Conservation (phyloP, 306 rosid species). For the Ormosia semicastrata region DNA sequence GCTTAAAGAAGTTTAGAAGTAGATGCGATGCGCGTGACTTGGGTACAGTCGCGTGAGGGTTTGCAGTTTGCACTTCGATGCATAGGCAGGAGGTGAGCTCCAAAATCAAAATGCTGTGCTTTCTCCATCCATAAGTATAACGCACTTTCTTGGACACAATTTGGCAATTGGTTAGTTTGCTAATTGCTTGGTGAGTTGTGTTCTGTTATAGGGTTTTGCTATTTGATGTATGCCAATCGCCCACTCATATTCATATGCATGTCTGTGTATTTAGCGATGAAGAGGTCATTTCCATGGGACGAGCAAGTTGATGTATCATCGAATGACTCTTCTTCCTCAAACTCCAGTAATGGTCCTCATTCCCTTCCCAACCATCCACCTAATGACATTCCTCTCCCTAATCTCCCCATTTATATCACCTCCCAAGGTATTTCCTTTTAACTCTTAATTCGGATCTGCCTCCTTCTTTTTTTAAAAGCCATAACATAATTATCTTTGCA, state of each 20-base stretch:
- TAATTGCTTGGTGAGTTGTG: no score
- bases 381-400: not conserved
- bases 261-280: constrained; percentile 31
- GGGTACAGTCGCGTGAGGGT: no score
- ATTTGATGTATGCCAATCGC: not conserved
- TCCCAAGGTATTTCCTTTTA: constrained; percentile 48
- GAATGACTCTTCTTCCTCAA: constrained; percentile 56
- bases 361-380: constrained; percentile 23
- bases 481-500: not conserved
- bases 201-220: not conserved
- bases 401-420: constrained; percentile 19
- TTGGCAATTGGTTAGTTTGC: no score
- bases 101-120: no score
- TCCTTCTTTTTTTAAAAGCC: no score
- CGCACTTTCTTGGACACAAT: no score
- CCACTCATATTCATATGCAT: not conserved
- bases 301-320: constrained; percentile 47
- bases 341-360: constrained; percentile 21
- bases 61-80: no score
- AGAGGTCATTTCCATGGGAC: constrained; percentile 61
- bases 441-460: no score
- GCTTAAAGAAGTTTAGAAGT: no score
- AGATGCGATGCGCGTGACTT: no score
- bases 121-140: no score
- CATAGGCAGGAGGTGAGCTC: no score